Conservation (phyloP, 2,329 filamentous ascomycete species). For the Chaetomium sp. region DNA sequence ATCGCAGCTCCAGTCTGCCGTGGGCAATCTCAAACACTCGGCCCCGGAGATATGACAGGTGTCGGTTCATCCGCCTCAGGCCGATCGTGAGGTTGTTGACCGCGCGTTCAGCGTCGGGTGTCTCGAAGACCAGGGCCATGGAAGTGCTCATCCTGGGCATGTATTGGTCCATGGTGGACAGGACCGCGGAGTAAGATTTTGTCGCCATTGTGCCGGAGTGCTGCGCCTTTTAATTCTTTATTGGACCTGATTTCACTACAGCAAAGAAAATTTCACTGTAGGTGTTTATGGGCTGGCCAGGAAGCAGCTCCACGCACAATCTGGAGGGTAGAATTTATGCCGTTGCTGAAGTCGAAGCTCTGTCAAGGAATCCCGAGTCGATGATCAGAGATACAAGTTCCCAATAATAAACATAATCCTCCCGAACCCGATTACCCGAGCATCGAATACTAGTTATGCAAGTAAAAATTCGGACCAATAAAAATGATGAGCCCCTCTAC, state of each 20-base stretch:
- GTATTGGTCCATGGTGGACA: conserved; percentile 10
- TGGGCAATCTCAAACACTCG: neutral
- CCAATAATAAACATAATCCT: too few species aligned
- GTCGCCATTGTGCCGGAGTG: neutral
- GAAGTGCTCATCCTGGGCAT: conserved; percentile 6
- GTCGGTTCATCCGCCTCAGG: conserved; percentile 1
- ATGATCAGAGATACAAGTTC: too few species aligned
- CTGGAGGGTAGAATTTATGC: too few species aligned
- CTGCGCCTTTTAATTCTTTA: neutral
- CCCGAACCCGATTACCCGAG: too few species aligned
- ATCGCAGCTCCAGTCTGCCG: conserved; percentile 1
- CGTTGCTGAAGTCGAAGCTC: too few species aligned
- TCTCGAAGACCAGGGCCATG: conserved; percentile 8
- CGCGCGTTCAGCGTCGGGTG: neutral
- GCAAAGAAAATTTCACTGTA: neutral
- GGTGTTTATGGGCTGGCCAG: neutral
- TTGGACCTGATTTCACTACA: neutral
- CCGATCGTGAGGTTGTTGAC: conserved; percentile 6
- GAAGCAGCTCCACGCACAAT: too few species aligned
- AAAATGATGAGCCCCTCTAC: too few species aligned
- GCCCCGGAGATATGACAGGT: conserved; percentile 8
- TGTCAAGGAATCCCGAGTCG: too few species aligned
- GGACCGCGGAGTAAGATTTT: neutral
- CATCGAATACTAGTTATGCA: too few species aligned
- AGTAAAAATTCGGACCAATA: too few species aligned